Percentiles rank a stretch among this genome's conserved stretches.
These are phyloP conservation scores for Moelleriella libera DNA, from an alignment of 2,329 filamentous ascomycete species.

Conservation along the genomic window DNA sequence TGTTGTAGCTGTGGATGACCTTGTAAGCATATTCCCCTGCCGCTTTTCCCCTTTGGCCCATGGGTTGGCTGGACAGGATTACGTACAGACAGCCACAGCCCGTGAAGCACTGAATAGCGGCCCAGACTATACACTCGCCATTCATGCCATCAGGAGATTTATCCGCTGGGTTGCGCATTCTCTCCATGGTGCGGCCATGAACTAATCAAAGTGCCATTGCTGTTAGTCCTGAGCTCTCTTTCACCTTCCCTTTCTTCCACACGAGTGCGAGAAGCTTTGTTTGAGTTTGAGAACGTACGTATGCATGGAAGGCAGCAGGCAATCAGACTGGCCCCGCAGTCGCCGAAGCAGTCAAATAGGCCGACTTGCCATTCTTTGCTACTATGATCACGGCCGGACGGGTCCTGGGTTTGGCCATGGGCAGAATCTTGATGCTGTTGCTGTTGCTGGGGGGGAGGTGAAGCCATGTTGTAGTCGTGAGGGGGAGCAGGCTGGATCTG, in stretches of 20 bases:
- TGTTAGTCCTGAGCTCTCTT: no score
- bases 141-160: constrained; percentile 23
- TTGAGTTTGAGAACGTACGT: constrained; percentile 16
- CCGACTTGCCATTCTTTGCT: constrained; percentile 21
- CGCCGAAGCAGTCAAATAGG: constrained; percentile 25
- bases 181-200: constrained; percentile 27
- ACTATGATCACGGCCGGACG: constrained; percentile 6
- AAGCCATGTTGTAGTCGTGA: neutral
- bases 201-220: constrained; percentile 13
- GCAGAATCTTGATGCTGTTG: neutral
- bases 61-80: neutral
- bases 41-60: neutral
- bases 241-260: no score
- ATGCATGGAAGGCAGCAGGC: constrained; percentile 27
- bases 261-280: no score
- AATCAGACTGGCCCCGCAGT: constrained; percentile 21
- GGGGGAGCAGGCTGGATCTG: neutral
- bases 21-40: neutral
- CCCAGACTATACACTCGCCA: constrained; percentile 26
- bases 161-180: constrained; percentile 28
- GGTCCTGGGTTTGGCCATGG: no score
- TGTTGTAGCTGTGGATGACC: constrained; percentile 21
- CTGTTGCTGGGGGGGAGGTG: neutral
- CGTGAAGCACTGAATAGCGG: constrained; percentile 21
- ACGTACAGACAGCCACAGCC: constrained; percentile 29